Conservation (phyloP, 176 grass and related monocot species). For the Bothriochloa decipiens region DNA sequence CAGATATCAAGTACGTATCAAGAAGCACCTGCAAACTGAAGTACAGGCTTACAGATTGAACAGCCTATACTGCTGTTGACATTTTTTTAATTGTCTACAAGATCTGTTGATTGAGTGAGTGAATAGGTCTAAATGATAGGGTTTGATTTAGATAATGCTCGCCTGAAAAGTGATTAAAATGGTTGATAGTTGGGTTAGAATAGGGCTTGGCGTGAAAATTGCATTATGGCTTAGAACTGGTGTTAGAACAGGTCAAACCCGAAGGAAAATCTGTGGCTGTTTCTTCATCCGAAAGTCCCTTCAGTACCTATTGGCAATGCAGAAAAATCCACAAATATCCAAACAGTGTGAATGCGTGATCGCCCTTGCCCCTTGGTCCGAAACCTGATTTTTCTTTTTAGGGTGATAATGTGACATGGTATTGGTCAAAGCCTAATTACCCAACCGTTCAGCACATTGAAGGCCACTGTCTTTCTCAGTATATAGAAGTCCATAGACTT, state of each 20-base stretch:
- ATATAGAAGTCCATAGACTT: not conserved
- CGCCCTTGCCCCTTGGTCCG: not conserved
- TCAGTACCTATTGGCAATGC: not conserved
- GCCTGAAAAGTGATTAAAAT: constrained; percentile 11
- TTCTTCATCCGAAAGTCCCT: not conserved
- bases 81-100: constrained; percentile 17
- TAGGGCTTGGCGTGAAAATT: constrained; percentile 11
- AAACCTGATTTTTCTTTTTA: not conserved
- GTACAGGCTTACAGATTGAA: constrained; percentile 21
- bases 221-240: constrained; percentile 5
- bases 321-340: constrained; percentile 11
- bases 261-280: not conserved
- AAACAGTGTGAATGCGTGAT: not conserved
- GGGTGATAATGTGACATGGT: not conserved
- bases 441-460: not conserved
- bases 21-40: constrained; percentile 24
- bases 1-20: constrained; percentile 85
- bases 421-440: not conserved
- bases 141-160: not conserved
- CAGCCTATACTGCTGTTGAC: not conserved
- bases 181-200: not conserved
- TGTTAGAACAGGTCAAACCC: not conserved
- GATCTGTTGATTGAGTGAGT: not conserved
- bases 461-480: not conserved
- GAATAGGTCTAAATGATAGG: not conserved